Evolutionary conservation across 1,139 yeast species (phyloP).

Genomic region (Lodderomyces theae): DNA sequence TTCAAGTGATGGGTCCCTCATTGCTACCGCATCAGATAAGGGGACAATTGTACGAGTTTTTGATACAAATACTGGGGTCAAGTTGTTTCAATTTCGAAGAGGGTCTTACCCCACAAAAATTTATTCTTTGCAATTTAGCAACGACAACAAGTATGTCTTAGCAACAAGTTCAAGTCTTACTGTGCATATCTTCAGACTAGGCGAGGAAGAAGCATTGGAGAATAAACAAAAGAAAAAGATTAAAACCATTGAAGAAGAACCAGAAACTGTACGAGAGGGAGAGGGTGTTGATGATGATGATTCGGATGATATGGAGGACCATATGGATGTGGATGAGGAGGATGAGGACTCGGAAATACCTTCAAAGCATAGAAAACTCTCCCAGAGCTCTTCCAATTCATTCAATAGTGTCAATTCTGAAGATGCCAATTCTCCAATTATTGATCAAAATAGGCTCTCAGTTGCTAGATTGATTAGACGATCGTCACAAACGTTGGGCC

Average conservation of each 20-base stretch:
- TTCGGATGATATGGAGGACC: conserved; percentile 27
- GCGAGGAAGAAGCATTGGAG: conserved; percentile 55
- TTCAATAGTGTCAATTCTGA: conserved; percentile 38
- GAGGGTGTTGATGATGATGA: conserved; percentile 23
- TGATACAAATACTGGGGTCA: conserved; percentile 76
- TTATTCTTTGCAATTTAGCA: conserved; percentile 78
- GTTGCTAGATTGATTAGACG: conserved; percentile 67
- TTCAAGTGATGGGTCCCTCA: conserved; percentile 73
- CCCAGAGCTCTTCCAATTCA: conserved; percentile 42
- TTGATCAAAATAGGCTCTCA: conserved; percentile 66
- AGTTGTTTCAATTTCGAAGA: conserved; percentile 84
- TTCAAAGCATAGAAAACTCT: conserved; percentile 35
- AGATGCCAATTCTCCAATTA: conserved; percentile 54
- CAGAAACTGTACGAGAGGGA: conserved; percentile 18
- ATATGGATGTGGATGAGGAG: conserved; percentile 25
- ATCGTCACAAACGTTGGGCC: conserved; percentile 55
- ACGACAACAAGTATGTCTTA: conserved; percentile 68
- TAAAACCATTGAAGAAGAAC: conserved; percentile 20
- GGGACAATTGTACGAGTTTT: conserved; percentile 92
- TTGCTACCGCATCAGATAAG: conserved; percentile 94
- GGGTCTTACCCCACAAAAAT: conserved; percentile 93
- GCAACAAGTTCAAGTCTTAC: conserved; percentile 93
- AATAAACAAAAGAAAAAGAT: conserved; percentile 37
- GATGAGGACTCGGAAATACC: conserved; percentile 25
- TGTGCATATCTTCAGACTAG: conserved; percentile 81